A percentile compares a stretch with the other conserved stretches of the same genome.
These are phyloP conservation scores for Mentha longifolia DNA, from an alignment of 257 asterid species.

Conservation along the genomic window DNA sequence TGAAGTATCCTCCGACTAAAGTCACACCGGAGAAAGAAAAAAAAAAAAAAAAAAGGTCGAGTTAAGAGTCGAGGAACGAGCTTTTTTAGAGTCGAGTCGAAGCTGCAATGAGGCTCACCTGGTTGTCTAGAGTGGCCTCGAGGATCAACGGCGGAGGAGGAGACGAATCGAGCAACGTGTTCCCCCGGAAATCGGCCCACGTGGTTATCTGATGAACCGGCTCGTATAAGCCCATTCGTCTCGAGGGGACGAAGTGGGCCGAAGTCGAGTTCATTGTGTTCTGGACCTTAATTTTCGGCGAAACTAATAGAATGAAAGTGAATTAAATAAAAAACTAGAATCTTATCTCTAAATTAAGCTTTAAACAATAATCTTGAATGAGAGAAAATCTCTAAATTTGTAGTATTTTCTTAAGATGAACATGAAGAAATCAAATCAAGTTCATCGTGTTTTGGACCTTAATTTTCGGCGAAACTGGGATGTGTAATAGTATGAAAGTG, in stretches of 20 bases:
- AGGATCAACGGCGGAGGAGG: slow-evolving; percentile 55
- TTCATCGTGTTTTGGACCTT: too few species aligned
- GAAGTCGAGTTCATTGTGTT: slow-evolving; percentile 68
- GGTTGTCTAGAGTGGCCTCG: slow-evolving; percentile 58
- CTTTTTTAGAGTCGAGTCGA: neutral
- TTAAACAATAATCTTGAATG: slow-evolving; percentile 11
- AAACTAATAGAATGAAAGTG: neutral
- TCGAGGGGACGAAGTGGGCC: slow-evolving; percentile 70
- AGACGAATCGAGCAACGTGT: slow-evolving; percentile 46
- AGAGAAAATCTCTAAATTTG: neutral
- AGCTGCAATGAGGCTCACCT: slow-evolving; percentile 42
- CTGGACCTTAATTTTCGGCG: neutral
- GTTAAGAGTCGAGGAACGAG: neutral
- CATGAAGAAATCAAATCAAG: too few species aligned
- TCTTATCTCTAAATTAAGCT: neutral
- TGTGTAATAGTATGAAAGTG: too few species aligned
- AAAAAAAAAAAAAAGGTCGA: neutral
- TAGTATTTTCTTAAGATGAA: too few species aligned
- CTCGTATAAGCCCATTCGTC: slow-evolving; percentile 81
- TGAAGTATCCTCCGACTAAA: slow-evolving; percentile 83
- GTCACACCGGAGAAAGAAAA: too few species aligned
- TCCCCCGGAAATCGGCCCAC: slow-evolving; percentile 80
- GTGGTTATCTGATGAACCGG: slow-evolving; percentile 65
- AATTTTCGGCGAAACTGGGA: too few species aligned
- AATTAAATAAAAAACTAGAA: neutral